Percentiles rank a stretch among this genome's conserved stretches.
Conservation (phyloP, 2,329 filamentous ascomycete genomes). For the Colletotrichum sp. region DNA sequence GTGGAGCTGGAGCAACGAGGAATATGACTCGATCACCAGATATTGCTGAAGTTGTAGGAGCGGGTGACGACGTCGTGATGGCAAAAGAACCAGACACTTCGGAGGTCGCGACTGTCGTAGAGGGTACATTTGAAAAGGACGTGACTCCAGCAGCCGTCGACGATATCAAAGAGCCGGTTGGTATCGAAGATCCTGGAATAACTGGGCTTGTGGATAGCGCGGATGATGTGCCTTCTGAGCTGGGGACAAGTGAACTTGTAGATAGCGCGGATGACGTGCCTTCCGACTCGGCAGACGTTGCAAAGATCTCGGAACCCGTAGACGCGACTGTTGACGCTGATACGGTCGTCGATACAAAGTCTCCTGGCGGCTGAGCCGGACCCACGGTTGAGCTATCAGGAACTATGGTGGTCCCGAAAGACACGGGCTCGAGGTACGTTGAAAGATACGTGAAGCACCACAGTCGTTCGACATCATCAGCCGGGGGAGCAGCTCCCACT, state of each 20-base stretch:
- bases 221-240: background rate
- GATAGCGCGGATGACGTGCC: background rate
- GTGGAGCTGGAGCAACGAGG: background rate
- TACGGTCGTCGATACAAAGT: background rate
- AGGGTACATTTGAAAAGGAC: background rate
- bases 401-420: background rate
- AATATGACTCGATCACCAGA: background rate
- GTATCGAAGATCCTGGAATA: background rate
- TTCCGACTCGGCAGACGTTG: background rate
- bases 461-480: background rate
- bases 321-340: background rate
- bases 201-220: background rate
- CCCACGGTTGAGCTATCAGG: background rate
- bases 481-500: background rate
- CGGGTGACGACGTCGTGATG: background rate
- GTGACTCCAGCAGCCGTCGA: background rate
- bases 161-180: background rate
- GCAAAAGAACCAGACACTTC: background rate
- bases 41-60: background rate
- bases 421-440: background rate
- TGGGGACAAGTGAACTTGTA: background rate
- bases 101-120: background rate
- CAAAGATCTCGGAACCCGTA: background rate
- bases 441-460: background rate
- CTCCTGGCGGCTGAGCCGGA: background rate